A percentile compares a stretch with the other conserved stretches of the same genome.
Evolutionary conservation across 2,329 filamentous ascomycete genomes (phyloP).

Genomic region (Aspergillus amoenus): DNA sequence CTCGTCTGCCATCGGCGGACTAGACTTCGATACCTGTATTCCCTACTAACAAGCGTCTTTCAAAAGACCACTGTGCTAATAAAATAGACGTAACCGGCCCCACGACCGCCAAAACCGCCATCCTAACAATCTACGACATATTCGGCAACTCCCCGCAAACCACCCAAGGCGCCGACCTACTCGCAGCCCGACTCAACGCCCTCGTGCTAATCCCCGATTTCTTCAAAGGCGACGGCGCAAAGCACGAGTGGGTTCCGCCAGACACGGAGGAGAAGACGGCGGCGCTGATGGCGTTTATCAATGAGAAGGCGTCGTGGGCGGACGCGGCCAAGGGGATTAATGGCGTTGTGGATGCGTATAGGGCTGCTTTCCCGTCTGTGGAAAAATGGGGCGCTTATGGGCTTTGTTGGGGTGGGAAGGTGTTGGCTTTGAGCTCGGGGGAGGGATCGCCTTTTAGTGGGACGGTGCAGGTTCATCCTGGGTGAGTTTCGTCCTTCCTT

Average conservation of each 20-base stretch:
- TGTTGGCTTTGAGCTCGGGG: conserved; percentile 45
- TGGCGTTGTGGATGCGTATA: conserved; percentile 45
- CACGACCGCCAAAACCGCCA: conserved; percentile 54
- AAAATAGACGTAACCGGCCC: conserved; percentile 42
- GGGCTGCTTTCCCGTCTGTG: conserved; percentile 54
- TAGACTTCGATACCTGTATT: conserved; percentile 50
- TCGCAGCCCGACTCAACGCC: conserved; percentile 38
- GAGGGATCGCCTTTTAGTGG: conserved; percentile 54
- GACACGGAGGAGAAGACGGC: conserved; percentile 64
- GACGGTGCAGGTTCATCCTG: conserved; percentile 38
- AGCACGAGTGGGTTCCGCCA: conserved; percentile 57
- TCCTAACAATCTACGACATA: conserved; percentile 66
- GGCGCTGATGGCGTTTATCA: conserved; percentile 59
- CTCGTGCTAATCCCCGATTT: conserved; percentile 45
- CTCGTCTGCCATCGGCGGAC: conserved; percentile 57
- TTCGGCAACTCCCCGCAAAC: conserved; percentile 69
- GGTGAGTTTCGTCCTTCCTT: conserved; percentile 18
- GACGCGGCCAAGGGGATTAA: conserved; percentile 32
- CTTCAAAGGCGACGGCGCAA: conserved; percentile 45
- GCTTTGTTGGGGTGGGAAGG: conserved; percentile 71
- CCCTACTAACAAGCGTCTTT: not conserved
- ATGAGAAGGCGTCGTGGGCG: conserved; percentile 35
- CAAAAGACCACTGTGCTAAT: not conserved
- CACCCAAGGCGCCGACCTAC: conserved; percentile 64
- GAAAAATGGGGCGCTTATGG: conserved; percentile 63